Evolutionary conservation across 129 eudicot species (phyloP).

Genomic region (Silybum marianum): DNA sequence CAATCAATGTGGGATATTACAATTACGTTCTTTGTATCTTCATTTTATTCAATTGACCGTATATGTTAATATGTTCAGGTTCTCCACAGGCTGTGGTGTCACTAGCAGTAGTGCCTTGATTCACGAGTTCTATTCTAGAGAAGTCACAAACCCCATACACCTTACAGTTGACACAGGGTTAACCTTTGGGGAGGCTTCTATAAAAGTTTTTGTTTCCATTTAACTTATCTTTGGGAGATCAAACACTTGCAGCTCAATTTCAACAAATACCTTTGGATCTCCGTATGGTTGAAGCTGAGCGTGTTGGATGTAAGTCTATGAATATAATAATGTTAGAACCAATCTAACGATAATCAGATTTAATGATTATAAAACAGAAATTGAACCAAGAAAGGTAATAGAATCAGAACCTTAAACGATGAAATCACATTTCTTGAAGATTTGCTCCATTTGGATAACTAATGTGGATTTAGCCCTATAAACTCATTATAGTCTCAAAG

Average conservation of each 20-base stretch:
- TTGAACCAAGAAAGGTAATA: no score
- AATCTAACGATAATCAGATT: no score
- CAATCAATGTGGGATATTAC: no score
- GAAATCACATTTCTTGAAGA: no score
- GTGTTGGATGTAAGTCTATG: conserved; percentile 34
- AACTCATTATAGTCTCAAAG: no score
- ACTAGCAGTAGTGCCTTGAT: conserved; percentile 80
- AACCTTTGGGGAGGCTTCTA: conserved; percentile 65
- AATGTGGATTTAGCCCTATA: no score
- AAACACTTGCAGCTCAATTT: conserved; percentile 87
- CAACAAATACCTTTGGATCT: conserved; percentile 84
- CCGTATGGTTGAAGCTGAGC: conserved; percentile 92
- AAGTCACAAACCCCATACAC: conserved; percentile 75
- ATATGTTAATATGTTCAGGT: conserved; percentile 47
- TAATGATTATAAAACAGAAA: no score
- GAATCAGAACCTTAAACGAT: no score
- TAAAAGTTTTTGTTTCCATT: conserved; percentile 76
- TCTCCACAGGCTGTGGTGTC: conserved; percentile 94
- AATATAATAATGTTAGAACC: neutral
- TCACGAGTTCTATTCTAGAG: conserved; percentile 83
- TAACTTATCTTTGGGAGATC: conserved; percentile 82
- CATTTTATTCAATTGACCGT: neutral
- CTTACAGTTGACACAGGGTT: conserved; percentile 84
- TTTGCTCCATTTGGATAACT: no score
- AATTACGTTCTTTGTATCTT: neutral